Evolutionary conservation across 495 filamentous ascomycete species (phyloP), one percentile per base, ranked within the genome.

Genomic region (Annulohypoxylon stygium): DNA sequence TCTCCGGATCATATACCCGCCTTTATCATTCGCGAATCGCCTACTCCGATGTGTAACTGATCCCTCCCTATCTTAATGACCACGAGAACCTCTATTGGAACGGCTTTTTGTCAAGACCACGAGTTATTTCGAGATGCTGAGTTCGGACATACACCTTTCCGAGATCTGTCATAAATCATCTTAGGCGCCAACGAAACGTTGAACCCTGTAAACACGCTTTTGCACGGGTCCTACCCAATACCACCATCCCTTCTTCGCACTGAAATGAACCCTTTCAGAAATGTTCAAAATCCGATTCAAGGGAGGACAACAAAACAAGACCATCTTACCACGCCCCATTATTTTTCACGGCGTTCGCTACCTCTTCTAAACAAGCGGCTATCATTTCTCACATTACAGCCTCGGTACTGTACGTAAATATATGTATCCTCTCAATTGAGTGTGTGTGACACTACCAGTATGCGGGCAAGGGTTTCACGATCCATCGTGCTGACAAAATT

Each of bases 161-260:
- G 72, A 71, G 64, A 75, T 75, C 64, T 75, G 43, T 75, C 72
- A 75, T n/a, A 67, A 71, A 71, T 75, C 72, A 75, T 48, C 64
- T 75, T 71, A 20, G 72, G 72, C 72, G 67, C 54, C 67, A 75
- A 75, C 72, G 11, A 71, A 67, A 65, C 48, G n/a, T 16, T 47
- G 45, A 74, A 66, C 67, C 71, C 71, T 67, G 67, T 69, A 62
- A 47, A 39, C 71, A 70, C 71, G 67, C 67, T 66, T 69, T 70
- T 39, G 5, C 33, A 66, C 62, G 33, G 63, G 67, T 48, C 47
- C 59, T 60, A 51, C 67, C 67, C 71, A 74, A 74, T 74, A 10
- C 67, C 51, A 70, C 66, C 58, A 51, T 66, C 63, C 71, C 55
- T 61, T 53, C 61, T 70, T 57, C 55, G n/a, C 57, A 65, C 47